Evolutionary conservation across 148 eudicot species (phyloP).

Genomic region (Oxyria digyna): DNA sequence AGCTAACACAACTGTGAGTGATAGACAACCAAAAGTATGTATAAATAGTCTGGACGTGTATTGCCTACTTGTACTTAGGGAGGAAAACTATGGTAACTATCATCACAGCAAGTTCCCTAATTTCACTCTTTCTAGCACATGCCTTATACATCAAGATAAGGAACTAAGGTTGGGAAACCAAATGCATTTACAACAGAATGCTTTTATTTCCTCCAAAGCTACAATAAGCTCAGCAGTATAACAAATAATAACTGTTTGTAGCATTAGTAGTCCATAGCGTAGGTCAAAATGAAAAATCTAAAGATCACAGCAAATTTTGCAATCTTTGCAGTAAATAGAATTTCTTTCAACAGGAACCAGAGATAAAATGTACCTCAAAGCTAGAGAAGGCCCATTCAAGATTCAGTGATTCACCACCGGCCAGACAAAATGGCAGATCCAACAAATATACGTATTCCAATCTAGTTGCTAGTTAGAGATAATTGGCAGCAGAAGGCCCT

Average conservation of each 20-base stretch:
- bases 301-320: neutral
- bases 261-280: neutral
- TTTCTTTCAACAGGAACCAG: neutral
- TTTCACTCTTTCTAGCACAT: neutral
- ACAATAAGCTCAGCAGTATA: neutral
- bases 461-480: neutral
- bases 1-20: neutral
- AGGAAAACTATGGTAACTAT: neutral
- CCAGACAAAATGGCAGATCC: neutral
- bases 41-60: neutral
- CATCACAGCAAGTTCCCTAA: neutral
- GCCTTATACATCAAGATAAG: neutral
- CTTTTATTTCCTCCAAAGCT: neutral
- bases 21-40: neutral
- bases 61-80: neutral
- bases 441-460: neutral
- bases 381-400: neutral
- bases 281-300: neutral
- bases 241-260: neutral
- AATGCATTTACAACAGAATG: neutral
- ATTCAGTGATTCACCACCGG: neutral
- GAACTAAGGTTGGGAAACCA: neutral
- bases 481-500: neutral
- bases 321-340: neutral
- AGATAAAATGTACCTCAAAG: slow-evolving; percentile 2